Evolutionary conservation across 768 basidiomycete genomes (phyloP).

Genomic region (Pulveroboletus sp.): DNA sequence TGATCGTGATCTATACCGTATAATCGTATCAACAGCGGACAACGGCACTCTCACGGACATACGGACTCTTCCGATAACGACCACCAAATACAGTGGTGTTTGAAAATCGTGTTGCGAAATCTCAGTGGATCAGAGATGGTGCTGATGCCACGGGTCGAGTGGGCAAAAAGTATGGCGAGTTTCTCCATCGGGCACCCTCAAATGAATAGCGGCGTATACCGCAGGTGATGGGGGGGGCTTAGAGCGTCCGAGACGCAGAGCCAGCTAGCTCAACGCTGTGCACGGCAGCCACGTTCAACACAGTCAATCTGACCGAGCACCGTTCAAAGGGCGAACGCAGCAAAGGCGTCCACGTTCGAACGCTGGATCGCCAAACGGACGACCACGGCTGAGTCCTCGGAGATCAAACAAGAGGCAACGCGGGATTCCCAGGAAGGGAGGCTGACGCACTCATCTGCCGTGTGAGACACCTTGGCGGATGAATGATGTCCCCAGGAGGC

Average conservation of each 20-base stretch:
- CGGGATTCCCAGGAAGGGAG: slow-evolving; percentile 10
- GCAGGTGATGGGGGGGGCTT: neutral
- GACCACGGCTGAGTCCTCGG: slow-evolving; percentile 21
- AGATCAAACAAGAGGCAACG: slow-evolving; percentile 15
- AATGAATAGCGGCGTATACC: slow-evolving; percentile 1
- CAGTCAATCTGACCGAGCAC: slow-evolving; percentile 16
- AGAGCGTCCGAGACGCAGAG: neutral
- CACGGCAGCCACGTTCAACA: slow-evolving; percentile 6
- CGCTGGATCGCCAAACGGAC: slow-evolving; percentile 10
- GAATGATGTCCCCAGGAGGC: slow-evolving; percentile 12
- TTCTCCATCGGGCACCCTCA: slow-evolving; percentile 1
- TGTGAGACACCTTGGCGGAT: slow-evolving; percentile 21
- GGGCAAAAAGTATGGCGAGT: slow-evolving; percentile 2
- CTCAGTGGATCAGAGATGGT: slow-evolving; percentile 21
- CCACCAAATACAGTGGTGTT: slow-evolving; percentile 11
- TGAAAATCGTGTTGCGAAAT: slow-evolving; percentile 23
- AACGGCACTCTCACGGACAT: slow-evolving; percentile 23
- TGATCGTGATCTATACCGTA: slow-evolving; percentile 23
- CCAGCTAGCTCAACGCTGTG: neutral
- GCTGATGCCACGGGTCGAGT: slow-evolving; percentile 16
- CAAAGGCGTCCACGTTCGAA: slow-evolving; percentile 4
- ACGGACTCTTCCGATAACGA: slow-evolving; percentile 21
- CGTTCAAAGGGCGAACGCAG: slow-evolving; percentile 3
- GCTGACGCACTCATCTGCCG: slow-evolving; percentile 14
- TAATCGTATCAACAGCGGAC: slow-evolving; percentile 16